A percentile compares a stretch with the other conserved stretches of the same genome.
Conservation (phyloP, 225 moss, liverwort and hornwort species). For the Climacium dendroides region DNA sequence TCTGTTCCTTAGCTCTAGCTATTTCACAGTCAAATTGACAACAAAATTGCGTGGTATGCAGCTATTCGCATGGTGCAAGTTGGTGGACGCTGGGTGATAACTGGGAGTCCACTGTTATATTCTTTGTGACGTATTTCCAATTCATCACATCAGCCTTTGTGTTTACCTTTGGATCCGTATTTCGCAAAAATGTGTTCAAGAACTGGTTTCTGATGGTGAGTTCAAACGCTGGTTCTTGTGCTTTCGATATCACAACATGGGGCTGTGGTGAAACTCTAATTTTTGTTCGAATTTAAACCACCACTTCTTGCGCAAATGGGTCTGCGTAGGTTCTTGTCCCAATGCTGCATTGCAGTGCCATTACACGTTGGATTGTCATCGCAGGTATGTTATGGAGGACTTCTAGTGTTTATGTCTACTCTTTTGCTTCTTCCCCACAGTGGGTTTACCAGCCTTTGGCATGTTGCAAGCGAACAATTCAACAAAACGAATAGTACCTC, state of each 20-base stretch:
- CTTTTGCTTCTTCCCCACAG: constrained; percentile 53
- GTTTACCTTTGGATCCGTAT: constrained; percentile 66
- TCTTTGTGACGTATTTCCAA: constrained; percentile 63
- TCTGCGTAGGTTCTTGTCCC: not conserved
- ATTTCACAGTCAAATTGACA: not conserved
- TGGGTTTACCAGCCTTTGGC: constrained; percentile 65
- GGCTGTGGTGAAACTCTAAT: not conserved
- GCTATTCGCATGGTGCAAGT: constrained; percentile 69
- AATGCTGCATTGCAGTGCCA: not conserved
- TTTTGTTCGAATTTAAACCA: not conserved
- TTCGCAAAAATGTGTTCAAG: constrained; percentile 47
- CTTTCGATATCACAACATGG: not conserved
- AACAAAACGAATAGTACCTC: constrained; percentile 36
- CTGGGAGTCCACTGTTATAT: constrained; percentile 80
- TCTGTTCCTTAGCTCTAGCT: not conserved
- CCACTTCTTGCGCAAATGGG: not conserved
- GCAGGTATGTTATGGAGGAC: constrained; percentile 55
- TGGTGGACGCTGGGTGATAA: constrained; percentile 92
- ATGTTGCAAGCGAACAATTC: constrained; percentile 66
- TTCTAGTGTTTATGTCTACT: constrained; percentile 50
- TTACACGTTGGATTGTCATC: not conserved
- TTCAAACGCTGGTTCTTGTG: not conserved
- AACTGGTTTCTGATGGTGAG: constrained; percentile 59
- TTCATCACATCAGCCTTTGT: constrained; percentile 71
- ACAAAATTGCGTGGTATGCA: not conserved